phyloP scores from a whole-genome alignment of 2,329 filamentous ascomycete species.

The Verruconis gallopava region DNA sequence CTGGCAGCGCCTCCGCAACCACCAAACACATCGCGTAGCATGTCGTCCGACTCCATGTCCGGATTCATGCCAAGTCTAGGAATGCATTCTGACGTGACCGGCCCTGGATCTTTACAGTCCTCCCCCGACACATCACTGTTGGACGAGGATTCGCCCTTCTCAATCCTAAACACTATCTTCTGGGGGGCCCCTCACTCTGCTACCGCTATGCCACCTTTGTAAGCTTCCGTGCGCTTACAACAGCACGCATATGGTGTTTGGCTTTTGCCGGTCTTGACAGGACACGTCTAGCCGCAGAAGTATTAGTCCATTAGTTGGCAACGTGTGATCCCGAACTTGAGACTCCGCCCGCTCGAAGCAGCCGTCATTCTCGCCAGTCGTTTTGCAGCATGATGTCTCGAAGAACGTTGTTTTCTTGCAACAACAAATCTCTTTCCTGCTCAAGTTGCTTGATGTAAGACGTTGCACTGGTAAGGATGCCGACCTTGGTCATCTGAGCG shows the following conservation, averaged over 20 bases:
- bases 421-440: not conserved
- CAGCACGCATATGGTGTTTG: too few relatives aligned
- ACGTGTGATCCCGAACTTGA: too few relatives aligned
- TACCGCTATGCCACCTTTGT: too few relatives aligned
- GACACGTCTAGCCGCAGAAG: too few relatives aligned
- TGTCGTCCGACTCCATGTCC: not conserved
- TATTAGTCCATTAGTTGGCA: too few relatives aligned
- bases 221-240: too few relatives aligned
- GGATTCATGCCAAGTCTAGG: too few relatives aligned
- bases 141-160: conserved; percentile 9
- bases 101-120: not conserved
- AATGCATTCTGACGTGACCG: too few relatives aligned
- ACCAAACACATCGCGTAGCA: not conserved
- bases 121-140: not conserved
- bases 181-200: too few relatives aligned
- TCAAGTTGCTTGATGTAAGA: not conserved
- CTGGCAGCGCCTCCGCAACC: not conserved
- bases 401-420: not conserved
- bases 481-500: not conserved
- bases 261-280: too few relatives aligned
- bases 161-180: conserved; percentile 9
- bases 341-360: too few relatives aligned
- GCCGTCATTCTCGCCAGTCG: too few relatives aligned
- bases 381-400: not conserved
- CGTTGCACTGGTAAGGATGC: not conserved